Conservation (phyloP, 2,329 filamentous ascomycete species). For the Camptophora hylomeconis region DNA sequence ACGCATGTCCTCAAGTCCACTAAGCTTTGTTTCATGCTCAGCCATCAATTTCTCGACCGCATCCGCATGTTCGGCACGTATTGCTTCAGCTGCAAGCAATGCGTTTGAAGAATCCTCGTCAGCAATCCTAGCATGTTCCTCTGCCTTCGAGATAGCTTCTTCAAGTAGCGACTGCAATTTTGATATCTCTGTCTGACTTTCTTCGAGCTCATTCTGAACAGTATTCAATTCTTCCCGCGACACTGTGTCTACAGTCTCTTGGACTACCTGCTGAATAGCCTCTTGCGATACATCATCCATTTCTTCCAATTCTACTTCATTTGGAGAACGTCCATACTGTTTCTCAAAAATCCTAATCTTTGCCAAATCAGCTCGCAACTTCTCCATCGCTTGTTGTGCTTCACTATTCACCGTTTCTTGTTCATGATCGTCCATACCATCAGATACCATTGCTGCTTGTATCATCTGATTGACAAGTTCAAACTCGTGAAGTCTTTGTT, state of each 20-base stretch:
- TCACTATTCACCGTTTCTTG: constrained; percentile 16
- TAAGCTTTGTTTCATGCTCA: constrained; percentile 18
- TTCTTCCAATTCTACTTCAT: constrained; percentile 11
- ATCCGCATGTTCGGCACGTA: constrained; percentile 11
- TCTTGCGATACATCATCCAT: constrained; percentile 5
- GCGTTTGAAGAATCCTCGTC: constrained; percentile 27
- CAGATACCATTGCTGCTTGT: constrained; percentile 19
- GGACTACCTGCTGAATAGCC: not conserved
- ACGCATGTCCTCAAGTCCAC: constrained; percentile 9
- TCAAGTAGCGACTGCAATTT: constrained; percentile 19
- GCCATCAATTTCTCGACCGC: constrained; percentile 20
- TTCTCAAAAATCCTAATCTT: constrained; percentile 16
- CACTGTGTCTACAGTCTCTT: constrained; percentile 1
- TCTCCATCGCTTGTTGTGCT: constrained; percentile 15
- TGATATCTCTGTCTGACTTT: constrained; percentile 9
- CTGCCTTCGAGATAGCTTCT: constrained; percentile 23
- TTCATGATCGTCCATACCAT: constrained; percentile 17
- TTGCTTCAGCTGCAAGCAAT: constrained; percentile 22
- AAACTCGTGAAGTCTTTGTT: constrained; percentile 20
- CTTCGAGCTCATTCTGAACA: constrained; percentile 5
- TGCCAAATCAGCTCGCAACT: constrained; percentile 17
- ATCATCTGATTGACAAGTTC: constrained; percentile 20
- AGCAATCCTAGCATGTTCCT: constrained; percentile 26
- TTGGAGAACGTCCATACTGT: constrained; percentile 13
- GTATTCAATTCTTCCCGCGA: constrained; percentile 5